A percentile compares a stretch with the other conserved stretches of the same genome.
Conservation (phyloP, 345 rosid genomes). For the Lumnitzera littorea region DNA sequence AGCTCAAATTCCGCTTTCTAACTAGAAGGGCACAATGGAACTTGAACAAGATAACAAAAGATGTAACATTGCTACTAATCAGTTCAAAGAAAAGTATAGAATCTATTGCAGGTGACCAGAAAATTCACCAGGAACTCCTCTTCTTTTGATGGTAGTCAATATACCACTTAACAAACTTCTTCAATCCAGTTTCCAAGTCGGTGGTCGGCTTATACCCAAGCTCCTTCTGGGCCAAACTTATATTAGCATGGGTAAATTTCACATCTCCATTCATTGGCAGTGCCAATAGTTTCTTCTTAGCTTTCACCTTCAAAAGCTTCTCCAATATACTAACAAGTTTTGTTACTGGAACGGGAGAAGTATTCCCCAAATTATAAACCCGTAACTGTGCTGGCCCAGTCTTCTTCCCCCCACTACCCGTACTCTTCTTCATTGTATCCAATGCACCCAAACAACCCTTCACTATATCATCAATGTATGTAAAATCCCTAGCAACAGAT, state of each 20-base stretch:
- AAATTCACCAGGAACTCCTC: too few relatives aligned
- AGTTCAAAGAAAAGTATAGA: too few relatives aligned
- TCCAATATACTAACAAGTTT: constrained; percentile 14
- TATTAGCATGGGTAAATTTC: constrained; percentile 14
- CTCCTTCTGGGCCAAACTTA: constrained; percentile 10
- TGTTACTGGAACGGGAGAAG: constrained; percentile 19
- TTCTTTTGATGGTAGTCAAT: constrained; percentile 6
- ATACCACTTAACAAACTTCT: constrained; percentile 18
- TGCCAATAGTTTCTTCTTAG: constrained; percentile 13
- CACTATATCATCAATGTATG: constrained; percentile 19
- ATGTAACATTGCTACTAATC: too few relatives aligned
- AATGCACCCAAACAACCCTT: constrained; percentile 16
- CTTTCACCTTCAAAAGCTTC: constrained; percentile 18
- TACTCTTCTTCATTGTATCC: constrained; percentile 15
- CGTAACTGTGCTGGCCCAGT: constrained; percentile 10
- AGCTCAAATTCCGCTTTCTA: too few relatives aligned
- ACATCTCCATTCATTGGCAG: constrained; percentile 21
- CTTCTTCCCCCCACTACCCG: constrained; percentile 20
- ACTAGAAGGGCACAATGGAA: too few relatives aligned
- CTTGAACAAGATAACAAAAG: too few relatives aligned
- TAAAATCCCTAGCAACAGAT: constrained; percentile 16
- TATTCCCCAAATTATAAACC: constrained; percentile 15
- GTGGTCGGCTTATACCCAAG: constrained; percentile 16
- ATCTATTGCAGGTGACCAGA: too few relatives aligned
- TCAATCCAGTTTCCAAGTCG: constrained; percentile 16